A percentile compares a stretch with the other conserved stretches of the same genome.
These are phyloP conservation scores for Phytophthora sp. DNA, from an alignment of 352 stramenopile genomes.

Conservation along the genomic window DNA sequence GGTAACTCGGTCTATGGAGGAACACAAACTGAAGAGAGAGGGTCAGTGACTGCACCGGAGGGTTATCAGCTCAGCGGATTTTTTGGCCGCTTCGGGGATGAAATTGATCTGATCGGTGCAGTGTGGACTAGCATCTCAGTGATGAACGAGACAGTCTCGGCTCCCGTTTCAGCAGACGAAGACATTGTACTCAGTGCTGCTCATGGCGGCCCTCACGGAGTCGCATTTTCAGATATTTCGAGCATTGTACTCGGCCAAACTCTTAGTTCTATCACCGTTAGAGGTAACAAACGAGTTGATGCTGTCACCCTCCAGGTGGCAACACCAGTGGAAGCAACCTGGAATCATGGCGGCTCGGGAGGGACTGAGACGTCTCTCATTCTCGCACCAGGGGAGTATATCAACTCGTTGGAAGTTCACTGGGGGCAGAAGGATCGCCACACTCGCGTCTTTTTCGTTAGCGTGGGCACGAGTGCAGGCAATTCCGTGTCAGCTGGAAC, in stretches of 20 bases:
- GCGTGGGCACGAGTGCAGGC: slow-evolving; percentile 33
- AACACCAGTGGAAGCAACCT: slow-evolving; percentile 22
- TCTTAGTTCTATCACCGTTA: slow-evolving; percentile 6
- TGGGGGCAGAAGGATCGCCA: slow-evolving; percentile 32
- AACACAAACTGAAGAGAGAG: not conserved
- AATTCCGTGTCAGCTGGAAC: slow-evolving; percentile 25
- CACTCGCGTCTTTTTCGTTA: slow-evolving; percentile 50
- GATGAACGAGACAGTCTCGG: not conserved
- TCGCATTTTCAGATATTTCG: slow-evolving; percentile 8
- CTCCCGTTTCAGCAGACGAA: not conserved
- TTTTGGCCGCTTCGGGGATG: not conserved
- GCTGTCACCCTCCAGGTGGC: slow-evolving; percentile 36
- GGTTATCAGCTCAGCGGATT: not conserved
- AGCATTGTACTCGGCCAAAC: slow-evolving; percentile 2
- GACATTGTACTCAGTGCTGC: slow-evolving; percentile 11
- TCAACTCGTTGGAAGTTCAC: slow-evolving; percentile 36
- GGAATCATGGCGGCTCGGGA: slow-evolving; percentile 39
- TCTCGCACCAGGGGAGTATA: slow-evolving; percentile 27
- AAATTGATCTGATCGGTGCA: not conserved
- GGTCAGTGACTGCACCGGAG: not conserved
- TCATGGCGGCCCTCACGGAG: not conserved
- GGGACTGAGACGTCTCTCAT: slow-evolving; percentile 35
- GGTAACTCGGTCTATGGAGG: not conserved
- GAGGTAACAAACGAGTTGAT: slow-evolving; percentile 36
- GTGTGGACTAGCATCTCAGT: not conserved